Evolutionary conservation across 2,329 filamentous ascomycete species (phyloP), one percentile per base, ranked within the genome.

Genomic region (Microthyrium microscopicum): DNA sequence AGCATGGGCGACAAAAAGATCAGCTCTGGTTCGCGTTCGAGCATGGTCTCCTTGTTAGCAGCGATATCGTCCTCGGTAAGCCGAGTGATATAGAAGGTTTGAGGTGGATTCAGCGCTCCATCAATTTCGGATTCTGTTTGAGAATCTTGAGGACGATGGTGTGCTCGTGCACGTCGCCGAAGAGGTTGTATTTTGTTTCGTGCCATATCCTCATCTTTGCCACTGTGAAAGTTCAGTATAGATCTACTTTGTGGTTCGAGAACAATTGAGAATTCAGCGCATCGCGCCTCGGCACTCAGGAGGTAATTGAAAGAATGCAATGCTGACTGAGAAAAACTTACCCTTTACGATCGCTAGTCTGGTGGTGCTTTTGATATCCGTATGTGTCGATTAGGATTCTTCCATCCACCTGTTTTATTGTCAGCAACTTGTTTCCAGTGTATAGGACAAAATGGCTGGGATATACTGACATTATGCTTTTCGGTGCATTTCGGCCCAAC

Each of bases 1-100:
- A 62, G 44, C 25, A 58, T 36, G 4, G 56, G 59, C 1, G 52
- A 52, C 38, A 64, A 52, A 33, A 54, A 62, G 31, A 54, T 52
- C 4, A 64, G 46, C 11, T 60, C 49, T 0, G 56, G 46, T 17
- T 54, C 47, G 16, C 46, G 44, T 9, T 41, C 42, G 2, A 64
- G 44, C 51, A 65, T 58, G 16, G 50, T 44, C 1, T 48, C 39
- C 39, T 51, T 57, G 44, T 62, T 64, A 35, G 45, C 48, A 20
- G 44, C 36, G 37, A 60, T 53, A 8, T 53, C 46, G 16, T 51
- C 44, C n/a, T 51, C 43, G 20, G 38, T 46, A 20, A 58, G 41
- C 5, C 53, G 47, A 26, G 4, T 37, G 37, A 5, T 42, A 21
- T 37, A 35, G 11, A 27, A 5, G 17, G 16, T 13, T n/a, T n/a